A percentile compares a stretch with the other conserved stretches of the same genome.
Evolutionary conservation across 2,329 filamentous ascomycete species (phyloP).

Genomic region (Cladophialophora psammophila): DNA sequence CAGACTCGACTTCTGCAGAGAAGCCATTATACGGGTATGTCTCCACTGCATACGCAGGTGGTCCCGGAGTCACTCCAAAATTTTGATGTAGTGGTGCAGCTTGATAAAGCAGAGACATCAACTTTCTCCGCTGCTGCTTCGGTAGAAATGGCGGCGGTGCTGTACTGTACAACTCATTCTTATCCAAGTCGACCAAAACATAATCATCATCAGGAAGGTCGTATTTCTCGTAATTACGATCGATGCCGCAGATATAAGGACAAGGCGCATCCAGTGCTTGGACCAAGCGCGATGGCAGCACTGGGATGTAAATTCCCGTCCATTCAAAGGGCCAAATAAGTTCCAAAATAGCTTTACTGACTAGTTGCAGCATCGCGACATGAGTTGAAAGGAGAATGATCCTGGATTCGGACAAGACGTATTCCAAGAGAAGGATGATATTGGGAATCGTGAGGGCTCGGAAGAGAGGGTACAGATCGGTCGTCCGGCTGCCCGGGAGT

Average conservation of each 20-base stretch:
- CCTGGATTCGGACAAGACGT: slow-evolving; percentile 87
- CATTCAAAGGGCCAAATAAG: slow-evolving; percentile 89
- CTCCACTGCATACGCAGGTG: slow-evolving; percentile 91
- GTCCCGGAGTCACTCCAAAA: slow-evolving; percentile 85
- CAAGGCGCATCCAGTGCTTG: slow-evolving; percentile 94
- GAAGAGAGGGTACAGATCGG: slow-evolving; percentile 92
- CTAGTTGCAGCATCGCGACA: slow-evolving; percentile 93
- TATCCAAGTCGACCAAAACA: slow-evolving; percentile 91
- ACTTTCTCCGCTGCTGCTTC: slow-evolving; percentile 86
- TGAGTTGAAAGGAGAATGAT: slow-evolving; percentile 97
- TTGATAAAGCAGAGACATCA: slow-evolving; percentile 84
- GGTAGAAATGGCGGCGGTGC: slow-evolving; percentile 79
- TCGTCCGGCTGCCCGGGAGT: slow-evolving; percentile 86
- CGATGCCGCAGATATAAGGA: slow-evolving; percentile 95
- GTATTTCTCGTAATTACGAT: slow-evolving; percentile 85
- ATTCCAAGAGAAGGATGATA: slow-evolving; percentile 91
- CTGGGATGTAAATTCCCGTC: slow-evolving; percentile 92
- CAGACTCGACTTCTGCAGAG: slow-evolving; percentile 80
- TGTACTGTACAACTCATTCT: slow-evolving; percentile 87
- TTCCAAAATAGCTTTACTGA: slow-evolving; percentile 83
- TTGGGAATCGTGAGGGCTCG: slow-evolving; percentile 88
- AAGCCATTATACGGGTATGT: slow-evolving; percentile 91
- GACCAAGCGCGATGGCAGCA: slow-evolving; percentile 84
- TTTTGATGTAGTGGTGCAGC: slow-evolving; percentile 89
- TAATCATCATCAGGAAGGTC: slow-evolving; percentile 94